Percentiles rank a stretch among this genome's conserved stretches.
phyloP scores from a whole-genome alignment of 1,139 yeast genomes.

The Pichia sp. region DNA sequence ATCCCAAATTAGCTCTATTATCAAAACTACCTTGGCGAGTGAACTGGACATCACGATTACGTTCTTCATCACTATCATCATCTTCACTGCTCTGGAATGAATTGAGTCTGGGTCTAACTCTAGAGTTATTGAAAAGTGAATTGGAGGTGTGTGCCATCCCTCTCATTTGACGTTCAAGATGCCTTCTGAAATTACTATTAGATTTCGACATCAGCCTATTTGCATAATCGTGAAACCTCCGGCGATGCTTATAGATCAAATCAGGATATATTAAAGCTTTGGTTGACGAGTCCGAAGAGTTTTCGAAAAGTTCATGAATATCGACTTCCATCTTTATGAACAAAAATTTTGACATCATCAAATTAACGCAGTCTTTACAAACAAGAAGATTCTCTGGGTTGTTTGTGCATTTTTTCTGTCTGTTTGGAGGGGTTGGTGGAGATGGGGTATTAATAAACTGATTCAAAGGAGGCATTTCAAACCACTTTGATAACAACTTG shows the following conservation, averaged over 20 bases:
- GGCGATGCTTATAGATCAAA: slow-evolving; percentile 14
- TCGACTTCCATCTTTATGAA: slow-evolving; percentile 30
- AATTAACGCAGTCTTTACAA: slow-evolving; percentile 29
- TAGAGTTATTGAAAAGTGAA: background rate
- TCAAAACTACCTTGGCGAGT: slow-evolving; percentile 10
- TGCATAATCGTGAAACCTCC: slow-evolving; percentile 12
- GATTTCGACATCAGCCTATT: slow-evolving; percentile 4
- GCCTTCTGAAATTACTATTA: slow-evolving; percentile 4
- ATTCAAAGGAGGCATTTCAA: slow-evolving; percentile 33
- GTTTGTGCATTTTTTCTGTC: slow-evolving; percentile 21
- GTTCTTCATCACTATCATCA: background rate
- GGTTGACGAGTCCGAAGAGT: slow-evolving; percentile 10
- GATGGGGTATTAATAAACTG: slow-evolving; percentile 30
- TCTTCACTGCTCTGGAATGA: slow-evolving; percentile 1
- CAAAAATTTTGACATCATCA: slow-evolving; percentile 24
- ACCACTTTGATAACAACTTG: slow-evolving; percentile 32
- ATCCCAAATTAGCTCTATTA: background rate
- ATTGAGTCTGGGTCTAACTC: background rate
- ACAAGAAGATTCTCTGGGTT: slow-evolving; percentile 32
- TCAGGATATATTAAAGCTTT: slow-evolving; percentile 10
- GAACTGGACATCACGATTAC: slow-evolving; percentile 12
- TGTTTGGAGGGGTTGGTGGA: slow-evolving; percentile 33
- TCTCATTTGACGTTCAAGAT: slow-evolving; percentile 4
- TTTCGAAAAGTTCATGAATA: slow-evolving; percentile 17
- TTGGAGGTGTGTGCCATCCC: background rate